A percentile compares a stretch with the other conserved stretches of the same genome.
phyloP scores from a whole-genome alignment of 2,329 filamentous ascomycete species.

The Ascochyta rabiei region DNA sequence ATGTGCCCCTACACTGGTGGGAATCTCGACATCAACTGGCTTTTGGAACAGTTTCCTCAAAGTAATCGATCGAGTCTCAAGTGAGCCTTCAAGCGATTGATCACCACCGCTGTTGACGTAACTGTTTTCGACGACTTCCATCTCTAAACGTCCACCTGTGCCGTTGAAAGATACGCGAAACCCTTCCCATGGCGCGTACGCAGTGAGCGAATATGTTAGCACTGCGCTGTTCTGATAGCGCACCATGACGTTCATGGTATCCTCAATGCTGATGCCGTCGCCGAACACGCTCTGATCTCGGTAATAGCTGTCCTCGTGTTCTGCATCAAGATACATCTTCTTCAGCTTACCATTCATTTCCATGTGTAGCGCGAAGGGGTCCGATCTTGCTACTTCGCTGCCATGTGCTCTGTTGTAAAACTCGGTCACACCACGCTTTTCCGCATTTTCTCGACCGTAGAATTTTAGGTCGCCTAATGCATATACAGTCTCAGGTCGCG shows the following conservation, averaged over 20 bases:
- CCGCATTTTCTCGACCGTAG: slow-evolving; percentile 67
- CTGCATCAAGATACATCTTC: slow-evolving; percentile 65
- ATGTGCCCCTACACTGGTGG: slow-evolving; percentile 61
- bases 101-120: slow-evolving; percentile 65
- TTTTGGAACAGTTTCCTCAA: slow-evolving; percentile 63
- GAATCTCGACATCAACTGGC: slow-evolving; percentile 61
- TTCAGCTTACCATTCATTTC: slow-evolving; percentile 61
- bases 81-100: slow-evolving; percentile 60
- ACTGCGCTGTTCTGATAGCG: slow-evolving; percentile 63
- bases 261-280: slow-evolving; percentile 69
- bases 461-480: slow-evolving; percentile 65
- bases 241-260: slow-evolving; percentile 67
- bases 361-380: slow-evolving; percentile 66
- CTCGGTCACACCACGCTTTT: slow-evolving; percentile 57
- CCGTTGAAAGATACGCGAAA: slow-evolving; percentile 65
- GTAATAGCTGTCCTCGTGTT: slow-evolving; percentile 67
- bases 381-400: slow-evolving; percentile 57
- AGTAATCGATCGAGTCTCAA: slow-evolving; percentile 58
- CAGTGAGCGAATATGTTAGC: slow-evolving; percentile 64
- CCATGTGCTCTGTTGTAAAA: slow-evolving; percentile 61
- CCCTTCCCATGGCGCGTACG: slow-evolving; percentile 68
- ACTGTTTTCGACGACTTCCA: slow-evolving; percentile 67
- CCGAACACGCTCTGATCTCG: slow-evolving; percentile 68
- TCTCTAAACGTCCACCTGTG: slow-evolving; percentile 63
- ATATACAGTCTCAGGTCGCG: slow-evolving; percentile 61